Percentiles rank a stretch among this genome's conserved stretches.
Conservation (phyloP, 2,329 filamentous ascomycete genomes). For the Stromatinia cepivora region DNA sequence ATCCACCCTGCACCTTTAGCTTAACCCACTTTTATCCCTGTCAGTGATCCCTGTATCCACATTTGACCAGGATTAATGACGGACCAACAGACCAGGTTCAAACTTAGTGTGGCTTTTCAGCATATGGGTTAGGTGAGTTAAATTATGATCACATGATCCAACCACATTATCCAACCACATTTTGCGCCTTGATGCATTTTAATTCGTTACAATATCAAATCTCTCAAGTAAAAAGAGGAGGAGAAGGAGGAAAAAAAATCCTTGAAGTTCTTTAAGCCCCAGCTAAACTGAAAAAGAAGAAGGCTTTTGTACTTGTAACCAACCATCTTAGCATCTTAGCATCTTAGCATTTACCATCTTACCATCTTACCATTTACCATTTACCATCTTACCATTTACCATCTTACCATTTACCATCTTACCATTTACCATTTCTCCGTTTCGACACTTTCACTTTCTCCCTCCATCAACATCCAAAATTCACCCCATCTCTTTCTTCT, state of each 20-base stretch:
- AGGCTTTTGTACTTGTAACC: neutral
- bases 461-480: too few relatives aligned
- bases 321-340: neutral
- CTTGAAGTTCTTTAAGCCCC: neutral
- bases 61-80: neutral
- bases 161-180: neutral
- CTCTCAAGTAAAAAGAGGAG: neutral
- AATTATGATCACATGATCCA: neutral
- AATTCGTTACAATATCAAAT: neutral
- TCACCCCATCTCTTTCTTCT: neutral
- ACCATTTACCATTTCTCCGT: neutral
- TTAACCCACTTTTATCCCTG: neutral
- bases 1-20: neutral
- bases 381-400: neutral
- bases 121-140: constrained; percentile 6
- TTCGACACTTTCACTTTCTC: neutral
- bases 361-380: neutral
- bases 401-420: neutral
- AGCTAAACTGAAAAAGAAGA: too few relatives aligned
- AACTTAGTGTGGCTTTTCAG: neutral
- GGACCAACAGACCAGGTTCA: constrained; percentile 1
- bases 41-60: neutral
- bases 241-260: neutral
- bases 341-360: too few relatives aligned
- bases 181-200: neutral